These are phyloP conservation scores for Colletotrichum euphorbiae DNA, from an alignment of 2,329 filamentous ascomycete genomes.

Conservation along the genomic window DNA sequence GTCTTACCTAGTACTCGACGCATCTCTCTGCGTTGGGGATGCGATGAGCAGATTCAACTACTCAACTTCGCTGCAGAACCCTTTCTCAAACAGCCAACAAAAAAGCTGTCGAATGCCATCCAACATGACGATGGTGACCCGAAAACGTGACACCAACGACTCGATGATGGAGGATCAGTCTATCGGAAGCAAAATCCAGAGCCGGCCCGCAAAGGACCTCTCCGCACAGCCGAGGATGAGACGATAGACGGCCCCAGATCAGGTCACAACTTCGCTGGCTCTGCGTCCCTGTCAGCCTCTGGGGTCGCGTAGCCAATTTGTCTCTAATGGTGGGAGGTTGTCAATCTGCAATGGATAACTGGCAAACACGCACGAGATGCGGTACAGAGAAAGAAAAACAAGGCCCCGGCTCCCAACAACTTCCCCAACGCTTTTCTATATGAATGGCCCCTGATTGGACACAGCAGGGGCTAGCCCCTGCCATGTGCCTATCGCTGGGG, in stretches of 20 bases:
- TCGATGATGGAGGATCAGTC: constrained; percentile 12
- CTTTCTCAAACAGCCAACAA: constrained; percentile 25
- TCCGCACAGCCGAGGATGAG: constrained; percentile 38
- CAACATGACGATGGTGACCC: constrained; percentile 1
- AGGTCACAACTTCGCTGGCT: constrained; percentile 35
- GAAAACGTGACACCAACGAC: constrained; percentile 28
- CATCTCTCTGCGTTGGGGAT: constrained; percentile 33
- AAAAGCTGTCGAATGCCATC: constrained; percentile 22
- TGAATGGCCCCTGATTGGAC: constrained; percentile 31
- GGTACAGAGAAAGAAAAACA: constrained; percentile 28
- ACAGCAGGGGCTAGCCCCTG: constrained; percentile 24
- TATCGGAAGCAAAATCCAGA: constrained; percentile 28
- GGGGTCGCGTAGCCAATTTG: constrained; percentile 7
- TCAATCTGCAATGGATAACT: constrained; percentile 37
- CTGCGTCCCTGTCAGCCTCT: constrained; percentile 14
- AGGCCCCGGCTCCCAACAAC: constrained; percentile 37
- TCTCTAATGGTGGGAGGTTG: constrained; percentile 29
- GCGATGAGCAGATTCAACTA: constrained; percentile 13
- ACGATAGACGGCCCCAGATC: constrained; percentile 33
- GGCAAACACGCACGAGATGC: constrained; percentile 32
- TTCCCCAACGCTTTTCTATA: constrained; percentile 39
- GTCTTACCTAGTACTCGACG: not conserved
- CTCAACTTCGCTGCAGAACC: not conserved
- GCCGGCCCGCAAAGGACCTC: constrained; percentile 9
- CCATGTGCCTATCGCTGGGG: constrained; percentile 35